Conservation (phyloP, 495 filamentous ascomycete genomes). For the Penicillium manginii region DNA sequence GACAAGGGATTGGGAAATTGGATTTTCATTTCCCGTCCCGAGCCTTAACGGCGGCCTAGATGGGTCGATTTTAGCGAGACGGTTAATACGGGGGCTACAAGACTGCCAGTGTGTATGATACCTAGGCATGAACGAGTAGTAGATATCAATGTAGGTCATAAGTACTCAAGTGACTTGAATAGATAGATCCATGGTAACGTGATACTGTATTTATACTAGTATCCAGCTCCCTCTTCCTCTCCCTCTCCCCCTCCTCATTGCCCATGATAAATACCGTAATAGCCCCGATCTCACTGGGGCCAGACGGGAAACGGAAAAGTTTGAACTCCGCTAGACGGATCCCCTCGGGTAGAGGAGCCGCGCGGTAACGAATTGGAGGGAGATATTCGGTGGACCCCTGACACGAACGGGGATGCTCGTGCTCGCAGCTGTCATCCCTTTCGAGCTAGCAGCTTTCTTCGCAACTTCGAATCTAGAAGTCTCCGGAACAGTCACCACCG, state of each 20-base stretch:
- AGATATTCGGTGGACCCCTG: background rate
- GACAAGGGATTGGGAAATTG: slow-evolving; percentile 5
- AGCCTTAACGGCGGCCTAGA: slow-evolving; percentile 4
- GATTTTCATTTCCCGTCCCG: slow-evolving; percentile 2
- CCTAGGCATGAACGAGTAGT: no score
- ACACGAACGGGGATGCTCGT: slow-evolving; percentile 1
- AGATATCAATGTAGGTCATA: no score
- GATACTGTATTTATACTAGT: no score
- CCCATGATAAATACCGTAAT: no score
- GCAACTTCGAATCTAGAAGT: background rate
- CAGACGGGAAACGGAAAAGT: slow-evolving; percentile 17
- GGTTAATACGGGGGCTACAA: no score
- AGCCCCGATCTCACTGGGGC: background rate
- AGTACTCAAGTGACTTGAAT: no score
- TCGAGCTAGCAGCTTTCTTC: background rate
- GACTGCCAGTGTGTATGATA: no score
- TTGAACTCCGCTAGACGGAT: slow-evolving; percentile 30
- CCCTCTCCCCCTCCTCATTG: no score
- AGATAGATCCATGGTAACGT: no score
- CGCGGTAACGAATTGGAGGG: slow-evolving; percentile 26
- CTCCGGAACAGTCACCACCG: background rate
- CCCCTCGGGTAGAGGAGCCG: slow-evolving; percentile 28
- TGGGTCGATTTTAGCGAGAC: background rate
- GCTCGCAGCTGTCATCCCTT: slow-evolving; percentile 3
- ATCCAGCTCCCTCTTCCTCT: no score